Evolutionary conservation across 2,329 filamentous ascomycete genomes (phyloP).

Genomic region (Cordyceps farinosa): DNA sequence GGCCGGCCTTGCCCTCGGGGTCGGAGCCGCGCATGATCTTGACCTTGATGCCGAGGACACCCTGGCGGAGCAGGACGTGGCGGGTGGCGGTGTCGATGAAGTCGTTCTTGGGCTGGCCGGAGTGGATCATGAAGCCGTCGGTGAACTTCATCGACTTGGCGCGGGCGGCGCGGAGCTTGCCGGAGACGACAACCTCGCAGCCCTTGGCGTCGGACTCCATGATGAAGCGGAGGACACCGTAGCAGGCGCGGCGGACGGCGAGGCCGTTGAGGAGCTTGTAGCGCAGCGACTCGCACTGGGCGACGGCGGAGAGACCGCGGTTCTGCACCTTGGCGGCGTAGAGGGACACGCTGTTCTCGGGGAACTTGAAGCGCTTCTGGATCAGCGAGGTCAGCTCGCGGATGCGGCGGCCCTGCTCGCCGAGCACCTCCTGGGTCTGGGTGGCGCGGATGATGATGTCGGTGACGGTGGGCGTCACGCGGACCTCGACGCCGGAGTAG

Average conservation of each 20-base stretch:
- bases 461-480: slow-evolving; percentile 98
- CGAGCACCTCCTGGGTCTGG: slow-evolving; percentile 99
- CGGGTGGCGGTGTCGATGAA: slow-evolving; percentile 99
- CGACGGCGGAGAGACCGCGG: slow-evolving; percentile 98
- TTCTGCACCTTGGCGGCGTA: slow-evolving; percentile 99
- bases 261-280: slow-evolving; percentile 99
- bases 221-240: slow-evolving; percentile 99
- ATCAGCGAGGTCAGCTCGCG: slow-evolving; percentile 99
- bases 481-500: slow-evolving; percentile 99
- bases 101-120: slow-evolving; percentile 97
- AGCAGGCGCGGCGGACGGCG: slow-evolving; percentile 97
- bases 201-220: slow-evolving; percentile 99
- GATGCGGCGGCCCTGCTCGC: slow-evolving; percentile 99
- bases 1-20: slow-evolving; percentile 97
- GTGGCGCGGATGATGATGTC: slow-evolving; percentile 99
- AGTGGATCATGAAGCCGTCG: slow-evolving; percentile 99
- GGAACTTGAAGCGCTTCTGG: slow-evolving; percentile 99
- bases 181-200: slow-evolving; percentile 98
- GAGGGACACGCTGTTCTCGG: slow-evolving; percentile 99
- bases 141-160: slow-evolving; percentile 99
- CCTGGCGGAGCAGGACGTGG: slow-evolving; percentile 99
- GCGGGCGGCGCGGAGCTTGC: slow-evolving; percentile 97
- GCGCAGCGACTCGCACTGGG: slow-evolving; percentile 99
- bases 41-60: slow-evolving; percentile 99
- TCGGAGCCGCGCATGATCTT: slow-evolving; percentile 99